phyloP scores from a whole-genome alignment of 2,329 filamentous ascomycete species.

The Phialophora tarda region DNA sequence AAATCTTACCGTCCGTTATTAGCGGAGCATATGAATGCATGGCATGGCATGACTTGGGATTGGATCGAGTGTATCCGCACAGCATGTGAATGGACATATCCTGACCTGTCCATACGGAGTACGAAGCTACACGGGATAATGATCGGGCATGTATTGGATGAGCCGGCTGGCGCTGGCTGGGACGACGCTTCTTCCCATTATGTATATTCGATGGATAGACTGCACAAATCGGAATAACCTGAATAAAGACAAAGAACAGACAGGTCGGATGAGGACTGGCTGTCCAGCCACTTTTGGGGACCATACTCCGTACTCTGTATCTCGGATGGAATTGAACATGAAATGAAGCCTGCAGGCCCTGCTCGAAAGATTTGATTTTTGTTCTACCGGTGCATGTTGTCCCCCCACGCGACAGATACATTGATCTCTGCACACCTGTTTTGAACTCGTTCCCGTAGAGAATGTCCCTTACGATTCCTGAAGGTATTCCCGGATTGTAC shows the following conservation, averaged over 20 bases:
- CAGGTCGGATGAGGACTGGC: not conserved
- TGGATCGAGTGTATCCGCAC: not conserved
- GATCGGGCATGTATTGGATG: constrained; percentile 2
- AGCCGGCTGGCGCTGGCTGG: not conserved
- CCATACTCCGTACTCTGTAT: not conserved
- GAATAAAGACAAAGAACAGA: not conserved
- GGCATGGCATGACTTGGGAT: not conserved
- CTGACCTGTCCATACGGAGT: not conserved
- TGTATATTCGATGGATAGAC: constrained; percentile 14
- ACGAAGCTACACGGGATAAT: not conserved
- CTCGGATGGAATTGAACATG: not conserved
- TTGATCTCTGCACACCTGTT: not conserved
- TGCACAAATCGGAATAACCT: constrained; percentile 10
- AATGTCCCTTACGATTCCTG: not conserved
- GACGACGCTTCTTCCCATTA: not conserved
- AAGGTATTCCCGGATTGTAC: not conserved
- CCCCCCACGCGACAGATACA: not conserved
- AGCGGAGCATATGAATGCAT: constrained; percentile 9
- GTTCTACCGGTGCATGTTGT: not conserved
- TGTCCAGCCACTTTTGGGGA: not conserved
- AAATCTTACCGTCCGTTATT: not conserved
- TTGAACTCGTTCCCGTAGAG: not conserved
- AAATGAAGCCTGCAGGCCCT: not conserved
- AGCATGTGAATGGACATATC: not conserved
- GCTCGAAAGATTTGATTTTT: not conserved